A percentile compares a stretch with the other conserved stretches of the same genome.
These are phyloP conservation scores for Solanum chiquidenum DNA, from an alignment of 257 asterid genomes.

Conservation along the genomic window DNA sequence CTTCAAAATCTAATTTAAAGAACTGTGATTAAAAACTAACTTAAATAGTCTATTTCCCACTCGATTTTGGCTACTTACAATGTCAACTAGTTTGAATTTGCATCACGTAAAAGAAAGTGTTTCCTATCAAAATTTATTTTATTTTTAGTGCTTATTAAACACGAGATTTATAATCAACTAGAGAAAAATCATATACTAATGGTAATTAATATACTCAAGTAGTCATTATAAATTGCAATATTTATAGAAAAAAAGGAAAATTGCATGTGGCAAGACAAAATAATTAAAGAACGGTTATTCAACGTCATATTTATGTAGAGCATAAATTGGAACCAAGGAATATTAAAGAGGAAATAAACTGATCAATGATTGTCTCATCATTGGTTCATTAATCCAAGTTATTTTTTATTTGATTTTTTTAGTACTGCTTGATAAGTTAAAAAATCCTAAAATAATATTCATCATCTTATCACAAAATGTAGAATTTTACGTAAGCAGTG, in stretches of 20 bases:
- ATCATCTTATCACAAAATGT: background rate
- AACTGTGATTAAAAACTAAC: background rate
- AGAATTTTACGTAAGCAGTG: background rate
- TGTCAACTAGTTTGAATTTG: background rate
- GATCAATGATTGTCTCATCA: background rate
- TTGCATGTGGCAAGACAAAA: background rate
- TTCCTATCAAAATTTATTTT: background rate
- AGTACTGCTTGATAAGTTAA: background rate
- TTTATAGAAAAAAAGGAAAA: background rate
- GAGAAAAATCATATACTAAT: background rate
- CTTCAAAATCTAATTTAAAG: background rate
- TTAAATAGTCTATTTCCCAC: background rate
- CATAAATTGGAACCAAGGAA: background rate
- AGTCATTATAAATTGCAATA: background rate
- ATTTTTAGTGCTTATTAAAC: background rate
- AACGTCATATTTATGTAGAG: background rate
- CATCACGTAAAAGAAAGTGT: background rate
- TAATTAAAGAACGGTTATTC: background rate
- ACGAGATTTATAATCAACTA: accelerated
- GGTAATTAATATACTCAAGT: background rate
- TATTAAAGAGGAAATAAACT: background rate
- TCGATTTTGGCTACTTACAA: background rate
- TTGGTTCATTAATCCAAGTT: background rate
- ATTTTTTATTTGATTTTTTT: background rate
- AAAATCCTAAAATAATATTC: background rate